A percentile compares a stretch with the other conserved stretches of the same genome.
Evolutionary conservation across 768 basidiomycete species (phyloP).

Genomic region (Mycena belliarum): DNA sequence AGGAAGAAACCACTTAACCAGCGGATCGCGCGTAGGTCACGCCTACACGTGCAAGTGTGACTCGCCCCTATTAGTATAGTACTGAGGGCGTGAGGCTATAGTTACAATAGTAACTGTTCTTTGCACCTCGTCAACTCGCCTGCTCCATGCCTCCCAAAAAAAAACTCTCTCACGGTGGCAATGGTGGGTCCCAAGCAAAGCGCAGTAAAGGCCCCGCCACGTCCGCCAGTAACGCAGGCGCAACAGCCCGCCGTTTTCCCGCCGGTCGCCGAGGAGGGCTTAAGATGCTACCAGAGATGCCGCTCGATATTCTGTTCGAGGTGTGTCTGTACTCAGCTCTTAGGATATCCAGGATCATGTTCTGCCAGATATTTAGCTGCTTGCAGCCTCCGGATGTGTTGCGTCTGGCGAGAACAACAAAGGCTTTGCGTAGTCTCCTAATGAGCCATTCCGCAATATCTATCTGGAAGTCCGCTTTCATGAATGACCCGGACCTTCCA

Average conservation of each 20-base stretch:
- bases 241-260: not conserved
- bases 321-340: conserved; percentile 1
- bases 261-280: conserved; percentile 17
- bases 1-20: too few species aligned
- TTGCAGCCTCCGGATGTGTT: conserved; percentile 39
- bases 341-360: not conserved
- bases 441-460: conserved; percentile 27
- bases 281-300: conserved; percentile 22
- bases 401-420: conserved; percentile 40
- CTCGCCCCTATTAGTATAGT: too few species aligned
- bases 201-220: not conserved
- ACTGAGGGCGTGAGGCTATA: too few species aligned
- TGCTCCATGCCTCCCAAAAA: not conserved
- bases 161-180: not conserved
- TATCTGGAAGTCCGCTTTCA: conserved; percentile 27
- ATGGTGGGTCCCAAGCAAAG: not conserved
- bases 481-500: conserved; percentile 28
- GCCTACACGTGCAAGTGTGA: too few species aligned
- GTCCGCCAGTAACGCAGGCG: not conserved
- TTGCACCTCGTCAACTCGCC: not conserved
- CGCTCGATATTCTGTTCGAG: conserved; percentile 29
- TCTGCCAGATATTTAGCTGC: conserved; percentile 36
- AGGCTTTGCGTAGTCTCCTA: conserved; percentile 33
- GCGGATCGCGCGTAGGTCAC: too few species aligned
- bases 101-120: too few species aligned